Conservation (phyloP, 768 basidiomycete genomes). For the Leccinum variicolor region DNA sequence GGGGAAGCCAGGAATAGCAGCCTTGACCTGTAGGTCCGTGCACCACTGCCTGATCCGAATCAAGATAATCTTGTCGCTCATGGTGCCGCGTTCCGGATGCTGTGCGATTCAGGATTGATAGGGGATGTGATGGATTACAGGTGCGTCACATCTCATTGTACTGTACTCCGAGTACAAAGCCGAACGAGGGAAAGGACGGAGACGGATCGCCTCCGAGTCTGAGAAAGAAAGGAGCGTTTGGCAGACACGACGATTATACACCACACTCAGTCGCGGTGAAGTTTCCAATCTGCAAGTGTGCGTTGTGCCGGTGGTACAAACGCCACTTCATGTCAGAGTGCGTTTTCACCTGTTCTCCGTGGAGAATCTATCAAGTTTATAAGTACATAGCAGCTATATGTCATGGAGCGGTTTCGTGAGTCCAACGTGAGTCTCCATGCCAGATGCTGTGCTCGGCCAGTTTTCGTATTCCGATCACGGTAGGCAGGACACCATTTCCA, state of each 20-base stretch:
- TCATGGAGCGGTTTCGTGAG: constrained; percentile 55
- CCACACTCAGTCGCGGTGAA: constrained; percentile 34
- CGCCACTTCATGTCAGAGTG: constrained; percentile 5
- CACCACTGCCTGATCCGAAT: constrained; percentile 70
- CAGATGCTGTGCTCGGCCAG: neutral
- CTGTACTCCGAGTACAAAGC: neutral
- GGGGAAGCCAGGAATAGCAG: constrained; percentile 63
- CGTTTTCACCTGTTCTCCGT: constrained; percentile 5
- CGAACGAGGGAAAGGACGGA: neutral
- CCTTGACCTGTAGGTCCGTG: constrained; percentile 60
- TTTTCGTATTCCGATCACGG: constrained; percentile 55
- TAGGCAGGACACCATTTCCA: constrained; percentile 63
- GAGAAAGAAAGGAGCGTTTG: constrained; percentile 38
- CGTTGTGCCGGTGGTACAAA: constrained; percentile 59
- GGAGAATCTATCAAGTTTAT: neutral
- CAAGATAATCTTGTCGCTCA: constrained; percentile 67
- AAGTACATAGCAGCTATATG: constrained; percentile 40
- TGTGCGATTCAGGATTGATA: constrained; percentile 72
- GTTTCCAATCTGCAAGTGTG: constrained; percentile 50
- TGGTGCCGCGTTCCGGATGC: constrained; percentile 52
- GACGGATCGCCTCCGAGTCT: constrained; percentile 65
- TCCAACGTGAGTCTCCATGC: constrained; percentile 10
- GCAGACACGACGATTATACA: constrained; percentile 63
- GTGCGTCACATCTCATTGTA: constrained; percentile 34
- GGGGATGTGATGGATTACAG: constrained; percentile 74